Base-by-base conservation (phyloP, 176 grass and related monocot genomes). In the Poa annua region DNA sequence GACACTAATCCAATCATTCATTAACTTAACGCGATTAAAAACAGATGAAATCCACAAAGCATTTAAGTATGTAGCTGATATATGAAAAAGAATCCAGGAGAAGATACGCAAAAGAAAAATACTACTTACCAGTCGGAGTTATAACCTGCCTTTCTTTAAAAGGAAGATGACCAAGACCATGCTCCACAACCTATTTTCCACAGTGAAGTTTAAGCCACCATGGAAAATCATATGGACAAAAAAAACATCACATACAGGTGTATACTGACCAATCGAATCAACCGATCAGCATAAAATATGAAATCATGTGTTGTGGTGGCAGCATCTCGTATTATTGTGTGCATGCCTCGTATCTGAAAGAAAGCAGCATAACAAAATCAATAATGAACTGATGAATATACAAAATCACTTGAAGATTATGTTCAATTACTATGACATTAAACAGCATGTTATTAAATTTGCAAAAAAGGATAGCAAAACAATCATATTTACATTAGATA, bases 311-410 rank as follows among this genome's bases (percentile, higher is more conserved):
- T 96, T 78, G 96, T 86, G 20, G 96, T 96, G 71, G 82, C 89
- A 85, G 91, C 93, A 91, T 99, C 96, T 65, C 96, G 83, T 94
- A 99, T 99, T 63, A 99, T 89, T 74, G 96, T 99, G 85, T 99
- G 96, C 96, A 99, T 99, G 72, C 96, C 96, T 69, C 90, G 81
- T 83, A 99, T 96, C 96, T 99, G 79, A 82, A 77, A 84, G 65
- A 14, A 64, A 64, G 26, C 13, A 74, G 56, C 44, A 73, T 66
- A 48, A 64, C 34, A 3, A 76, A 81, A 24, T 9, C 36, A 88
- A 26, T 85, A 26, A 6, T 64, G 12, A 64, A 13, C 25, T 64
- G 22, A 71, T 38, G 68, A 45, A 34, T 11, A 80, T 56, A 1
- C 32, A 63, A 39, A 34, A 75, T 36, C 3, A 81, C 68, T 51